A percentile compares a stretch with the other conserved stretches of the same genome.
Conservation (phyloP, 768 basidiomycete species). For the Pilatotrama ljubarskyi region DNA sequence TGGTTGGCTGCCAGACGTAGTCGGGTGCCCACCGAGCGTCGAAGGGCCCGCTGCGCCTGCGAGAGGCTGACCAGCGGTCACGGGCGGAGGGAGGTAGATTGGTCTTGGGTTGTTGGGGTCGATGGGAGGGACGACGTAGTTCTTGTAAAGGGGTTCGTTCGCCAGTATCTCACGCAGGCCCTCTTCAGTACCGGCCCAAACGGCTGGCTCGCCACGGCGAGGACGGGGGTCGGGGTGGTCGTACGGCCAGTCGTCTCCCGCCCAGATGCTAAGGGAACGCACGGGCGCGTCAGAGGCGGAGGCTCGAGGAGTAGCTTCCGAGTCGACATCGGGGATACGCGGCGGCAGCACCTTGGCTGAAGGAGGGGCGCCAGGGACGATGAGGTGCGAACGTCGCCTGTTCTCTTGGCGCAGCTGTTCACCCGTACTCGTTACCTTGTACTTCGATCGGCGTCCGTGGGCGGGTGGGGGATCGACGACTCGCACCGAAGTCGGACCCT, state of each 20-base stretch:
- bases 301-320: slow-evolving; percentile 6
- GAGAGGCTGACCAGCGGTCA: background rate
- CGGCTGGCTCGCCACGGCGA: background rate
- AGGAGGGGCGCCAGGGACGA: slow-evolving; percentile 22
- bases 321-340: background rate
- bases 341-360: slow-evolving; percentile 14
- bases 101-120: no score
- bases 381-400: slow-evolving; percentile 6
- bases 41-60: background rate
- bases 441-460: background rate
- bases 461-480: background rate
- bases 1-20: background rate
- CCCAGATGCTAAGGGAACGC: background rate
- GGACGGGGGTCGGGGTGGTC: slow-evolving; percentile 4
- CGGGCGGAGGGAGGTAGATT: background rate
- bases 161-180: background rate
- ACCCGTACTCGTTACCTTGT: background rate
- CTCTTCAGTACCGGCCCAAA: background rate
- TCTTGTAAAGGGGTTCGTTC: background rate
- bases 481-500: background rate
- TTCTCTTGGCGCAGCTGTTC: slow-evolving; percentile 11
- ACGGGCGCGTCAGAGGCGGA: background rate
- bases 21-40: background rate
- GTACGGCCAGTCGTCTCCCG: slow-evolving; percentile 5
- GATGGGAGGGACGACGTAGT: background rate